phyloP scores from a whole-genome alignment of 257 asterid species.

The Coffea eugenioides region DNA sequence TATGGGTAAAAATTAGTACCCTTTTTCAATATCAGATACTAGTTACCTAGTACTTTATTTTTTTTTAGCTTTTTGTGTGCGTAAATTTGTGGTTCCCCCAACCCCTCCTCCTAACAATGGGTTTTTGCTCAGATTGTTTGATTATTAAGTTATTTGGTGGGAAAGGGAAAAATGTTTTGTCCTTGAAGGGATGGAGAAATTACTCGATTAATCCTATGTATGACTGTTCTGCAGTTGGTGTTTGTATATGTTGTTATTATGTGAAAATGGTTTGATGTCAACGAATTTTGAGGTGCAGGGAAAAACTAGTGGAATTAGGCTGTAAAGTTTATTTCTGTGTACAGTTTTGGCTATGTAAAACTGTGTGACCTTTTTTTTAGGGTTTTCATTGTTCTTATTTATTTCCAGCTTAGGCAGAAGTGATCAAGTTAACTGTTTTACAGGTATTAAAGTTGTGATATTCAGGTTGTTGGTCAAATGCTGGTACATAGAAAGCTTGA shows the following conservation, averaged over 20 bases:
- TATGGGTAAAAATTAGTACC: constrained; percentile 26
- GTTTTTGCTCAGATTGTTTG: background rate
- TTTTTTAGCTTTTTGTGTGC: background rate
- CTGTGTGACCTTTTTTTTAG: background rate
- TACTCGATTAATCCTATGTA: too few relatives aligned
- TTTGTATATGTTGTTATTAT: background rate
- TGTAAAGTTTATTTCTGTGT: background rate
- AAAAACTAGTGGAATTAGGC: background rate
- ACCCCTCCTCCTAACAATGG: background rate
- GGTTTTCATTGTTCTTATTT: background rate
- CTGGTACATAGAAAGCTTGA: background rate
- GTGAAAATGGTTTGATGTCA: too few relatives aligned
- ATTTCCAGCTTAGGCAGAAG: background rate
- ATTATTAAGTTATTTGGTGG: background rate
- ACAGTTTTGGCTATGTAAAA: background rate
- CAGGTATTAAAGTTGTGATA: background rate
- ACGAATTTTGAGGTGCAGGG: background rate
- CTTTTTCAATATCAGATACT: background rate
- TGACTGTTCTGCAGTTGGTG: background rate
- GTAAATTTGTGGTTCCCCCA: background rate
- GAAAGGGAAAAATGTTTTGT: background rate
- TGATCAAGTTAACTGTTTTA: background rate
- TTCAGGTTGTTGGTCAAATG: background rate
- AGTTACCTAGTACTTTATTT: background rate
- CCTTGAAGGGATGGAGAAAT: background rate